Conservation (phyloP, 345 rosid genomes). For the Populus davidiana region DNA sequence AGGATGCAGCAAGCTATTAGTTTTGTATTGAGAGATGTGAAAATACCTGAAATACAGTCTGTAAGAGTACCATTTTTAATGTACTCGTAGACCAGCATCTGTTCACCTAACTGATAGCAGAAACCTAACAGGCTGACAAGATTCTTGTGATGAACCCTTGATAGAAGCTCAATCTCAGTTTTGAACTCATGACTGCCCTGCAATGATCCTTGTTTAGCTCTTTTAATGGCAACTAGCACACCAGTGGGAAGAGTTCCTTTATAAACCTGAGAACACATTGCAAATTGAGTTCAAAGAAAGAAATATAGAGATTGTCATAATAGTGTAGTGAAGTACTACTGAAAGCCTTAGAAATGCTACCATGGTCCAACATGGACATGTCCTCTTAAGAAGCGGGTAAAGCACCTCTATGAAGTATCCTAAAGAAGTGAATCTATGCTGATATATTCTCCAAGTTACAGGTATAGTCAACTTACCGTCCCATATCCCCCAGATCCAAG, state of each 20-base stretch:
- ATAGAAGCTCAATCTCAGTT: slow-evolving; percentile 83
- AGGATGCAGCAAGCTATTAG: not conserved
- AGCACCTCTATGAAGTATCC: too few species aligned
- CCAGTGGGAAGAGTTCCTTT: slow-evolving; percentile 60
- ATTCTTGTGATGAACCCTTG: slow-evolving; percentile 85
- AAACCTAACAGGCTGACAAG: slow-evolving; percentile 70
- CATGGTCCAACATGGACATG: too few species aligned
- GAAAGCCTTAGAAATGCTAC: too few species aligned
- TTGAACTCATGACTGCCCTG: slow-evolving; percentile 85
- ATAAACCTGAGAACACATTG: slow-evolving; percentile 52
- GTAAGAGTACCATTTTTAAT: slow-evolving; percentile 60
- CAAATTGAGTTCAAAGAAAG: not conserved
- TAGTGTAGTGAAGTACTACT: too few species aligned
- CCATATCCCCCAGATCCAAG: slow-evolving; percentile 13
- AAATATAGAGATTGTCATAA: not conserved
- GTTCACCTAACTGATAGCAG: slow-evolving; percentile 68
- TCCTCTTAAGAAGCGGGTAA: too few species aligned
- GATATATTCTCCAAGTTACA: not conserved
- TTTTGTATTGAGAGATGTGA: not conserved
- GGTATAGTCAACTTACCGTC: not conserved
- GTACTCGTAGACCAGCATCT: slow-evolving; percentile 71
- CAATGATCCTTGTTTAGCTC: slow-evolving; percentile 77
- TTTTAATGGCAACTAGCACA: slow-evolving; percentile 60
- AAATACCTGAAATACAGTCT: slow-evolving; percentile 68
- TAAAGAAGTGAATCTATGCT: not conserved